phyloP scores from a whole-genome alignment of 202 grass and related monocot species.

The Musa balbisiana region DNA sequence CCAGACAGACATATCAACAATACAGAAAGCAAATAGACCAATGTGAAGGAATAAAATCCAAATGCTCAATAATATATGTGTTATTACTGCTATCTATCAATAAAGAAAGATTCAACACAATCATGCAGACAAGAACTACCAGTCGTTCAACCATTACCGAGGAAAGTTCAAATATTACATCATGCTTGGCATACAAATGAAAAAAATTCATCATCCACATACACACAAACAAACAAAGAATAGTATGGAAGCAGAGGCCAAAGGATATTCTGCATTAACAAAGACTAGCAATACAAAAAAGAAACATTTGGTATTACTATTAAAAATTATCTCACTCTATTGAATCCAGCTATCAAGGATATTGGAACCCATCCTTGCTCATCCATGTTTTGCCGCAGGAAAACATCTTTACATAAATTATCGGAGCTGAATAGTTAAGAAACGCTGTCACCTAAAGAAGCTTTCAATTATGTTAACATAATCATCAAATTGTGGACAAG shows the following conservation, averaged over 20 bases:
- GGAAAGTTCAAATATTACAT: background rate
- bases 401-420: constrained; percentile 33
- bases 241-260: background rate
- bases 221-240: background rate
- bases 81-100: background rate
- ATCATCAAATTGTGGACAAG: background rate
- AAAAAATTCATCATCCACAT: background rate
- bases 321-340: constrained; percentile 20
- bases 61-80: no score
- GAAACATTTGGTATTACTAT: background rate
- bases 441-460: constrained; percentile 26
- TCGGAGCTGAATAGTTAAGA: constrained; percentile 26
- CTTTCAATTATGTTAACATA: constrained; percentile 5
- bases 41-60: no score
- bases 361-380: constrained; percentile 51
- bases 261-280: background rate
- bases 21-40: no score
- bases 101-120: background rate
- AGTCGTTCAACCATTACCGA: background rate
- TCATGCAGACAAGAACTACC: background rate
- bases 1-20: no score
- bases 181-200: background rate
- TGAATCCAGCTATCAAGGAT: constrained; percentile 34
- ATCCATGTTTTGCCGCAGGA: constrained; percentile 36
- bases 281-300: background rate